These are phyloP conservation scores for Pleurotus giganteus DNA, from an alignment of 768 basidiomycete genomes.

Conservation along the genomic window DNA sequence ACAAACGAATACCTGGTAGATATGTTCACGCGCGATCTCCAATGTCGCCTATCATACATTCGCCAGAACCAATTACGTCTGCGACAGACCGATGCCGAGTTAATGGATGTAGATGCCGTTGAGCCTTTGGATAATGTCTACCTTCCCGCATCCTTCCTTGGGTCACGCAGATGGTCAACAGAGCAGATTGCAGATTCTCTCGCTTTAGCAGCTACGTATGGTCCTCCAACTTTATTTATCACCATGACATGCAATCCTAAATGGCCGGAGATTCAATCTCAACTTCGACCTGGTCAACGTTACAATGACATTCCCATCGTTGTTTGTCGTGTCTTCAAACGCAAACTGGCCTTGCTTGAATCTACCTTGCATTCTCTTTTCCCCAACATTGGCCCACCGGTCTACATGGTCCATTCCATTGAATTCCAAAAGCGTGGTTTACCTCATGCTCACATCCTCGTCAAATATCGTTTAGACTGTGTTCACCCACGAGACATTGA, in stretches of 20 bases:
- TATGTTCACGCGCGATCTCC: constrained; percentile 34
- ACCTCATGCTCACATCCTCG: constrained; percentile 39
- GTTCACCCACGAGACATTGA: constrained; percentile 34
- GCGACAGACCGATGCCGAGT: constrained; percentile 23
- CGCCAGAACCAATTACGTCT: constrained; percentile 21
- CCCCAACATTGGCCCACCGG: constrained; percentile 38
- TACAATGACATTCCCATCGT: constrained; percentile 47
- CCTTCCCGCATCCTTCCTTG: constrained; percentile 34
- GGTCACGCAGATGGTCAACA: constrained; percentile 31
- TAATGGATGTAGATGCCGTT: constrained; percentile 25
- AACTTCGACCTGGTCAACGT: constrained; percentile 36
- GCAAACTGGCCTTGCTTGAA: constrained; percentile 32
- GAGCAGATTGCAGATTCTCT: constrained; percentile 37
- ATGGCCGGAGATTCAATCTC: constrained; percentile 44
- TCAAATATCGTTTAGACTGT: constrained; percentile 29
- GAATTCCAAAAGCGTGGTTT: constrained; percentile 43
- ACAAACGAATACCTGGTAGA: constrained; percentile 34
- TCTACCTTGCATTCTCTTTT: constrained; percentile 38
- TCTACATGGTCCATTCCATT: constrained; percentile 41
- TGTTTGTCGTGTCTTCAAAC: constrained; percentile 42
- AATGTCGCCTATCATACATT: constrained; percentile 32
- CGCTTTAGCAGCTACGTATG: constrained; percentile 26
- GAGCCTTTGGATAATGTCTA: constrained; percentile 32
- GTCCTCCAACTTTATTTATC: constrained; percentile 38
- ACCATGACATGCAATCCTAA: constrained; percentile 52